Evolutionary conservation across 805 yeast species (phyloP), one percentile per base, ranked within the genome.

Genomic region (Blastobotrys americana): DNA sequence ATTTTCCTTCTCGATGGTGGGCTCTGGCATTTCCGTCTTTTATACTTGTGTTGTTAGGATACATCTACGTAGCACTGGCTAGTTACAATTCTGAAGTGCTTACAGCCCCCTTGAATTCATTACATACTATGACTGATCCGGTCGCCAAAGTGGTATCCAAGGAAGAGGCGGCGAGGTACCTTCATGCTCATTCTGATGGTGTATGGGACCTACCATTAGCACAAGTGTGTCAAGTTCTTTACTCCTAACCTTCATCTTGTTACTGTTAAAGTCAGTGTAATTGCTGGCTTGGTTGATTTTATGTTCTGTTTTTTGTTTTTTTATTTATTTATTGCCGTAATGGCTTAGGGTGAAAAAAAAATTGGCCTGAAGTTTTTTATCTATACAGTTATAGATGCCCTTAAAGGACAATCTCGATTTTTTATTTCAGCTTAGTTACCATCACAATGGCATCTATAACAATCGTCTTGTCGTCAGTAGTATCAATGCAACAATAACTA

Each of bases 1-100:
- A 80, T 61, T 84, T 80, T 54, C 97, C 97, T 0, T 84, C 90
- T 25, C 71, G 94, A 52, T 84, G 89, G 80, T 93, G 97, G 98
- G 81, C 95, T 2, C 59, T 84, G 28, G 84, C 86, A 1, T 61
- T 84, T 2, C 95, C 96, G 3, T 71, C 85, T 10, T 77, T 76
- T 52, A 71, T 82, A 3, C 64, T 90, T 23, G 77, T 85, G 72
- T 60, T 72, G 8, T 80, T 89, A 87, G 64, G 80, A 15, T 88
- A 77, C 57, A 74, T 73, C 0, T 90, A 89, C 60, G 67, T 83
- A 1, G 85, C 80, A 6, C 63, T 89, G 36, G 78, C 80, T 1
- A 62, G 79, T 34, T 87, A 83, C 67, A 84, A 85, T 54, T 75
- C 77, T n/a, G 97, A 90, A 58, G 72, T 78, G 13, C 70, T 78